Evolutionary conservation across 345 rosid species (phyloP).

Genomic region (Salix koriyanagi): DNA sequence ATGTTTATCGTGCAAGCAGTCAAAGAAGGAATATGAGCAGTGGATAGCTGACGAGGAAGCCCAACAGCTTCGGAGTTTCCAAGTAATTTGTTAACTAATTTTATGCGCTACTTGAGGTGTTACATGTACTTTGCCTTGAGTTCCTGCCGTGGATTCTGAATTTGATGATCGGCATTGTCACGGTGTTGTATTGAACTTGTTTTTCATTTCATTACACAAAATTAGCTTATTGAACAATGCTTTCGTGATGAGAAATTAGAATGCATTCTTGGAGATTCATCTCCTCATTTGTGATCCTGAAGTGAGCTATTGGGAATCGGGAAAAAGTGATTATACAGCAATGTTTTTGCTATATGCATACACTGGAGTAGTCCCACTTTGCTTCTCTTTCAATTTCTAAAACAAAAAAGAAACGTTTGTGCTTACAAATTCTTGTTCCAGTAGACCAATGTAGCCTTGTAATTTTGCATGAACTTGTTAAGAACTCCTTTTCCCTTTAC

Average conservation of each 20-base stretch:
- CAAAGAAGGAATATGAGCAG: constrained; percentile 68
- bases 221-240: neutral
- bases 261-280: neutral
- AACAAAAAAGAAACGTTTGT: neutral
- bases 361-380: neutral
- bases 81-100: constrained; percentile 36
- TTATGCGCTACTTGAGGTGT: too few relatives aligned
- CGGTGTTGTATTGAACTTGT: neutral
- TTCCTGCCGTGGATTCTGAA: neutral
- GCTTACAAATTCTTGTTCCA: neutral
- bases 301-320: neutral
- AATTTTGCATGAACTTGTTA: neutral
- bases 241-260: neutral
- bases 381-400: too few relatives aligned
- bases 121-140: neutral
- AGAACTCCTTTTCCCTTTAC: neutral
- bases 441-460: neutral
- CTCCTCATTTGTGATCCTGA: neutral
- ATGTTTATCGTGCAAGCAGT: constrained; percentile 31
- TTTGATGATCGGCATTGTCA: neutral
- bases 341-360: neutral
- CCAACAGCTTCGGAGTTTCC: constrained; percentile 71
- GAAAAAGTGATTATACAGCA: neutral
- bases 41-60: constrained; percentile 74
- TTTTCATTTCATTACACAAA: neutral